Evolutionary conservation across 129 eudicot genomes (phyloP).

Genomic region (Tagetes erecta): DNA sequence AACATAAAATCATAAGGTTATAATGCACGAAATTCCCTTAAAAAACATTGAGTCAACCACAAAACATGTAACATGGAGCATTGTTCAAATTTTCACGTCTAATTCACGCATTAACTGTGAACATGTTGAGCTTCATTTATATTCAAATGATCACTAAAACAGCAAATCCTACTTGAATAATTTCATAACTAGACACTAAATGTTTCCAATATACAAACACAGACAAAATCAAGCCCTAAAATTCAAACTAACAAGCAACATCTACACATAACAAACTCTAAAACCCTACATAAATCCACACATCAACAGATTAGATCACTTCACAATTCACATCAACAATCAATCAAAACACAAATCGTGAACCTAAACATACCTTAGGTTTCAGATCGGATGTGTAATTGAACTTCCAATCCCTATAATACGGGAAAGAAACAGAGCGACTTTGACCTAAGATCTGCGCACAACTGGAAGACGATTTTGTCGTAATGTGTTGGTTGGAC

Average conservation of each 20-base stretch:
- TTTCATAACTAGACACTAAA: not conserved
- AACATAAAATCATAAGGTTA: slow-evolving; percentile 3
- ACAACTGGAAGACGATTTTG: slow-evolving; percentile 26
- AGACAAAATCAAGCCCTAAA: slow-evolving; percentile 12
- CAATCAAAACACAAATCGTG: not conserved
- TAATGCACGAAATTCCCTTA: slow-evolving; percentile 7
- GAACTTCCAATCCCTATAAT: slow-evolving; percentile 44
- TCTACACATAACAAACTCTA: not conserved
- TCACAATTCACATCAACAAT: not conserved
- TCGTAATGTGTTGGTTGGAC: slow-evolving; percentile 10
- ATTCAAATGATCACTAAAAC: not conserved
- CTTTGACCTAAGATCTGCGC: slow-evolving; percentile 43
- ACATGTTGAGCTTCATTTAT: not conserved
- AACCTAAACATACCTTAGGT: slow-evolving; percentile 30
- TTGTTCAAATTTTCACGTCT: not conserved
- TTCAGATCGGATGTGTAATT: slow-evolving; percentile 33
- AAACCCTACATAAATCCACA: not conserved
- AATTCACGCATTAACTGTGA: not conserved
- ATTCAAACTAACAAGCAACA: slow-evolving; percentile 1
- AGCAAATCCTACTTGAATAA: not conserved
- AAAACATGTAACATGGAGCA: not conserved
- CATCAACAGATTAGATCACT: not conserved
- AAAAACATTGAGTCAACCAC: not conserved
- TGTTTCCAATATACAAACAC: not conserved
- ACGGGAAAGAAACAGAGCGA: slow-evolving; percentile 35